These are phyloP conservation scores for Eustoma russellianum DNA, from an alignment of 257 asterid species.

Conservation along the genomic window DNA sequence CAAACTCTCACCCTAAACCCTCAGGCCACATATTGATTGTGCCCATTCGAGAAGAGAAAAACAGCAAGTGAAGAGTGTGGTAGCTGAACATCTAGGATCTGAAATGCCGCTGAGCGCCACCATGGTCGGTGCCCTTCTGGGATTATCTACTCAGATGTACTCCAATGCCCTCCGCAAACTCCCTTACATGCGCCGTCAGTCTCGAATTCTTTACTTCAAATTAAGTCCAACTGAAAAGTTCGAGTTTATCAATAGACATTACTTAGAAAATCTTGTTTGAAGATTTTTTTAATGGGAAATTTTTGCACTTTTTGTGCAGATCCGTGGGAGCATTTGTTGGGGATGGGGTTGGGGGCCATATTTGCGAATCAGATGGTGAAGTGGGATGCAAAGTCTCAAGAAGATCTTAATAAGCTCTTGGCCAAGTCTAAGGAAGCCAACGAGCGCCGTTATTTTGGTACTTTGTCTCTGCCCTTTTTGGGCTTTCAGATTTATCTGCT, in stretches of 20 bases:
- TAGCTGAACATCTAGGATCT: too few relatives aligned
- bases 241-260: neutral
- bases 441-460: slow-evolving; percentile 94
- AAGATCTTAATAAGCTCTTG: slow-evolving; percentile 81
- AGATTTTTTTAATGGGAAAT: too few relatives aligned
- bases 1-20: too few relatives aligned
- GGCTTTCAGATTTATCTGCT: too few relatives aligned
- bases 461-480: neutral
- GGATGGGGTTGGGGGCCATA: slow-evolving; percentile 88
- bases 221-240: neutral
- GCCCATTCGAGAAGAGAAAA: neutral
- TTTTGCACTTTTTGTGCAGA: slow-evolving; percentile 30
- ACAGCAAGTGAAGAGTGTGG: neutral
- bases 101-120: slow-evolving; percentile 78
- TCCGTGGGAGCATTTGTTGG: slow-evolving; percentile 99
- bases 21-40: too few relatives aligned
- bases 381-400: slow-evolving; percentile 68
- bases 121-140: slow-evolving; percentile 71
- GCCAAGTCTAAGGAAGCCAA: slow-evolving; percentile 78
- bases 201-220: neutral
- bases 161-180: slow-evolving; percentile 98
- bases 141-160: slow-evolving; percentile 89
- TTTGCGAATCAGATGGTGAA: slow-evolving; percentile 80
- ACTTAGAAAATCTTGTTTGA: too few relatives aligned
- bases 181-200: slow-evolving; percentile 96